Base-by-base conservation (phyloP, 176 grass and related monocot genomes). In the Pontederia paniculata region DNA sequence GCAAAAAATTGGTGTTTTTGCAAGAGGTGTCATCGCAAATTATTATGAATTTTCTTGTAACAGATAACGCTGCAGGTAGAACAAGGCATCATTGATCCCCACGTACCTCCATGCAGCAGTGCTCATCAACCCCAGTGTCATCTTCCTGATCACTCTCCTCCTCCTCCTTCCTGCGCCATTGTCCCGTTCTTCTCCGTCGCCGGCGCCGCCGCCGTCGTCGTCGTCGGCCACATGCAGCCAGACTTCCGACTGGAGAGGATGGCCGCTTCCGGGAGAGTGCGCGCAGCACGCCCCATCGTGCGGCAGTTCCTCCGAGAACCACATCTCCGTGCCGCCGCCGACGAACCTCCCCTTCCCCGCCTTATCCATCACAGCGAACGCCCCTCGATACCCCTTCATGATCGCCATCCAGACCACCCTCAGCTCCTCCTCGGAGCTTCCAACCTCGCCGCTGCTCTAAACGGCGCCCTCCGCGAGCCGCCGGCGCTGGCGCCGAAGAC, bases 41-140 rank as follows among this genome's bases (percentile, higher is more conserved):
- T n/a, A n/a, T n/a, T n/a, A n/a, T n/a, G n/a, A n/a, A n/a, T n/a
- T n/a, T n/a, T n/a, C n/a, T n/a, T n/a, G 49, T 63, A 81, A 12
- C 9, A 96, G 82, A 66, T 81, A 85, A 57, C 77, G 72, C 63
- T 95, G 79, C 71, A 95, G 53, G 23, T 78, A 95, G 22, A 78
- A 63, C 67, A 89, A 74, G 50, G 73, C 90, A 42, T 81, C 79
- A 23, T 89, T 76, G 53, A 86, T 37, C 55, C 66, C 23, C 6
- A 83, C 50, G 65, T 83, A 96, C 60, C 85, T 70, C 10, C 85
- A 96, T 9, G 1, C 25, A n/a, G 8, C 47, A 8, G 67, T 64
- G 57, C 68, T 73, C 74, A 96, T 21, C 73, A 89, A 74, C 3
- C 90, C 90, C 13, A 96, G n/a, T 52, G 70, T 69, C 3, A 89